Evolutionary conservation across 2,329 filamentous ascomycete species (phyloP).

Genomic region (Sporothrix dimorphospora): DNA sequence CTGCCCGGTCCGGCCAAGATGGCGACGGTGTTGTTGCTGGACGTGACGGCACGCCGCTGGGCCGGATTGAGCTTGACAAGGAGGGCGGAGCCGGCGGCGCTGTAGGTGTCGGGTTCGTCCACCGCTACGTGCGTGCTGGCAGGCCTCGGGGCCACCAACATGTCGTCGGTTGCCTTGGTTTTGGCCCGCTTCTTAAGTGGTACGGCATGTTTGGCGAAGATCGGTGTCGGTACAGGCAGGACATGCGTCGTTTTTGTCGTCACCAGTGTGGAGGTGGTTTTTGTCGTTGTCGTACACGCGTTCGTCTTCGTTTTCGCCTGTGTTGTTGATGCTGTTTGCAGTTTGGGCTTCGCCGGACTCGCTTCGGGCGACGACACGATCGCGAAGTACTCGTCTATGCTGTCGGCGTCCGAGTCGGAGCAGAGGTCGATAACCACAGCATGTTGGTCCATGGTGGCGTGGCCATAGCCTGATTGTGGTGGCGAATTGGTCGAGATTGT

Average conservation of each 20-base stretch:
- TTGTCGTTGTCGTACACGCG: slow-evolving; percentile 5
- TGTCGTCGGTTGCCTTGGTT: not conserved
- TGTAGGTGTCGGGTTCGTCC: slow-evolving; percentile 11
- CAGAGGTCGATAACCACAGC: slow-evolving; percentile 27
- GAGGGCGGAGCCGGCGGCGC: not conserved
- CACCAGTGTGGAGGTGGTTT: not conserved
- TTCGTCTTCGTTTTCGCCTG: not conserved
- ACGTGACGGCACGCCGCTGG: slow-evolving; percentile 60
- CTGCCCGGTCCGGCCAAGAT: slow-evolving; percentile 70
- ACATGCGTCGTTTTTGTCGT: not conserved
- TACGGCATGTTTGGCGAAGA: not conserved
- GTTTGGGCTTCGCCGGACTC: not conserved
- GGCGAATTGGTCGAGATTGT: not conserved
- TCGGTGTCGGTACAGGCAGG: not conserved
- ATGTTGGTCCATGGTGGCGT: not conserved
- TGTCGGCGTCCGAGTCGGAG: slow-evolving; percentile 23
- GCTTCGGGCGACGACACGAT: not conserved
- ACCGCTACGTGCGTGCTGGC: not conserved
- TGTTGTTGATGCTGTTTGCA: not conserved
- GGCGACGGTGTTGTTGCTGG: slow-evolving; percentile 58
- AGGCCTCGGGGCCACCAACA: not conserved
- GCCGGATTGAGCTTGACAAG: slow-evolving; percentile 57
- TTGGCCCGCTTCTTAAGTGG: not conserved
- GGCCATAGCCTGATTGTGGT: not conserved
- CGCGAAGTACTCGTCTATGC: not conserved